phyloP scores from a whole-genome alignment of 2,329 filamentous ascomycete genomes.

The Fusarium brachygibbosum region DNA sequence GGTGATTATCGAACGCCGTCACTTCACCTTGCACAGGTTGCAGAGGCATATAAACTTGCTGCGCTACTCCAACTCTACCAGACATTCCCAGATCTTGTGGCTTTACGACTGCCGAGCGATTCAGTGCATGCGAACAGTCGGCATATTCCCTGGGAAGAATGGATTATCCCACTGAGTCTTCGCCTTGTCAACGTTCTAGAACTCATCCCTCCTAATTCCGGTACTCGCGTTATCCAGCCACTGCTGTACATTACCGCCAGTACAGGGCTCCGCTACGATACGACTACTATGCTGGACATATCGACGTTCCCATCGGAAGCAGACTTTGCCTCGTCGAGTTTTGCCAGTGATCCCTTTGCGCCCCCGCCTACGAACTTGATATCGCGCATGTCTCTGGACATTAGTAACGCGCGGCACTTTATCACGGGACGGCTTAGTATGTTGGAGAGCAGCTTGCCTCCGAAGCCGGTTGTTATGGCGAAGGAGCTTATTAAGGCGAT shows the following conservation, averaged over 20 bases:
- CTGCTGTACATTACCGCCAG: conserved; percentile 56
- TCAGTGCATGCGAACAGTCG: conserved; percentile 37
- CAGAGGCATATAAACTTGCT: conserved; percentile 58
- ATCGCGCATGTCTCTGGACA: conserved; percentile 52
- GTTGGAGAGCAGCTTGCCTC: conserved; percentile 57
- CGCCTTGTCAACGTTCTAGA: conserved; percentile 53
- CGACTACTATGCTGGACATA: conserved; percentile 33
- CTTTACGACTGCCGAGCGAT: conserved; percentile 49
- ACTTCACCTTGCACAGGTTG: conserved; percentile 53
- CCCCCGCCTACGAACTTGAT: conserved; percentile 35
- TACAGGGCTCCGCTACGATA: conserved; percentile 52
- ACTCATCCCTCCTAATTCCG: conserved; percentile 53
- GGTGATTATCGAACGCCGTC: conserved; percentile 51
- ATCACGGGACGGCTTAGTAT: conserved; percentile 56
- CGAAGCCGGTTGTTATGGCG: conserved; percentile 59
- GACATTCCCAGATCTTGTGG: conserved; percentile 56
- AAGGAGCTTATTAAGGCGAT: conserved; percentile 58
- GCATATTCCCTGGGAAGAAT: conserved; percentile 53
- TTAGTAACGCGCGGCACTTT: conserved; percentile 56
- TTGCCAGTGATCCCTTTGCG: conserved; percentile 18
- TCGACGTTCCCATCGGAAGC: conserved; percentile 30
- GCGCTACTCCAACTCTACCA: conserved; percentile 58
- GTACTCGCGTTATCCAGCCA: conserved; percentile 56
- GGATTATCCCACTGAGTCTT: conserved; percentile 55
- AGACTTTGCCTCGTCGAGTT: conserved; percentile 10